These are phyloP conservation scores for Parietaria judaica DNA, from an alignment of 306 rosid species.

Conservation along the genomic window DNA sequence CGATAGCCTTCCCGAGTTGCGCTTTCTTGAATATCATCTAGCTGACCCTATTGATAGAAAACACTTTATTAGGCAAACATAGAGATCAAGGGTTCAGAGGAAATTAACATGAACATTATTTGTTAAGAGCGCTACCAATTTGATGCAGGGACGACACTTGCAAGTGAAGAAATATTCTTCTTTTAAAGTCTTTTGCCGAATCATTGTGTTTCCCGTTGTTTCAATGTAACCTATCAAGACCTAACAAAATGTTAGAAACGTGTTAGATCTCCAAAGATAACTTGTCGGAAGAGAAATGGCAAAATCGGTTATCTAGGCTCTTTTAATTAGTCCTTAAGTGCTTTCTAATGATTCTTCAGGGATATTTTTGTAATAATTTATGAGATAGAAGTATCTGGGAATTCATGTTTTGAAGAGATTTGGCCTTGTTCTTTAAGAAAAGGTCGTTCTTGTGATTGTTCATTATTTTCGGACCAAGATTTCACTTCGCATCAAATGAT, in stretches of 20 bases:
- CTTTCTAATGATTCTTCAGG: no score
- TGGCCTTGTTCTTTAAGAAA: no score
- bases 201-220: conserved; percentile 75
- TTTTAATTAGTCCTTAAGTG: no score
- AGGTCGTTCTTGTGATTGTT: no score
- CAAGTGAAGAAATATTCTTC: conserved; percentile 78
- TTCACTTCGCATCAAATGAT: no score
- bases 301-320: no score
- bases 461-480: no score
- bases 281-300: no score
- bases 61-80: conserved; percentile 24
- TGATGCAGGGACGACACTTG: conserved; percentile 64
- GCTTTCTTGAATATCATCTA: conserved; percentile 63
- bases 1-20: conserved; percentile 78
- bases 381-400: no score
- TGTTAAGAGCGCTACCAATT: conserved; percentile 42
- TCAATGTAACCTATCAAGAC: conserved; percentile 83
- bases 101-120: neutral
- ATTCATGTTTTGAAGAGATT: no score
- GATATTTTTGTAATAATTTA: no score
- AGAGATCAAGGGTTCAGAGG: conserved; percentile 3
- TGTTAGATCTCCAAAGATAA: no score
- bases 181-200: conserved; percentile 75
- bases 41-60: conserved; percentile 54
- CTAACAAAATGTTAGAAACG: conserved; percentile 21